Base-by-base conservation (phyloP, 1,284 basidiomycete species). In the Lignosus rhinocerotis region DNA sequence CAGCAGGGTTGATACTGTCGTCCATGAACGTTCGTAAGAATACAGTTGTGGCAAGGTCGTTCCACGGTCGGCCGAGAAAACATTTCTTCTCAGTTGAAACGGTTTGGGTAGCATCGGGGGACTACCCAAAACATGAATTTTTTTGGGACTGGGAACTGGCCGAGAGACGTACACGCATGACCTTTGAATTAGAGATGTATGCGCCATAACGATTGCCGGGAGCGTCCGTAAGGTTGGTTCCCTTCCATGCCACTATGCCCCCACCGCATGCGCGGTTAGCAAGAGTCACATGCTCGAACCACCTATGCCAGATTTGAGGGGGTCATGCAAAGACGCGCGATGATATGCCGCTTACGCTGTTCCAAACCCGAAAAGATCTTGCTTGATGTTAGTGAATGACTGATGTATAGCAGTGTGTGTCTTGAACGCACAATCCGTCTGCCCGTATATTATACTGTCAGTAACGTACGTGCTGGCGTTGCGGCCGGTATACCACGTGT, bases 31-130 rank as follows among this genome's bases (percentile, higher is more conserved):
- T 85, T 6, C 69, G 69, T 2, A 85, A 66, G 61, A 73, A 87
- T 0, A 87, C 80, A 0, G 82, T 80, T 0, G 79, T 78, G 0
- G 86, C 81, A 10, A 84, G 69, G 53, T 81, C 76, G 65, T 86
- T 86, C 86, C 86, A 88, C 0, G 86, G 85, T 1, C 86, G 79
- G 12, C 84, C 85, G 11, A 87, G 72, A 67, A 76, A 86, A 64
- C 85, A 87, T 5, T 68, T 67, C 5, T 74, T 73, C 3, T 68
- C 63, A 1, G 82, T 84, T 12, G 76, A 70, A 0, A 79, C 74
- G 0, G 79, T 80, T 1, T 75, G 67, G 65, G 83, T 81, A 1
- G 83, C 84, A 68, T 87, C 85, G 0, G 84, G 83, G 25, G 84
- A 86, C 84, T 87, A 56, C 8, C 8, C 42, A 3, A 12, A 33